Evolutionary conservation across 148 eudicot species (phyloP).

Genomic region (Silene conica): DNA sequence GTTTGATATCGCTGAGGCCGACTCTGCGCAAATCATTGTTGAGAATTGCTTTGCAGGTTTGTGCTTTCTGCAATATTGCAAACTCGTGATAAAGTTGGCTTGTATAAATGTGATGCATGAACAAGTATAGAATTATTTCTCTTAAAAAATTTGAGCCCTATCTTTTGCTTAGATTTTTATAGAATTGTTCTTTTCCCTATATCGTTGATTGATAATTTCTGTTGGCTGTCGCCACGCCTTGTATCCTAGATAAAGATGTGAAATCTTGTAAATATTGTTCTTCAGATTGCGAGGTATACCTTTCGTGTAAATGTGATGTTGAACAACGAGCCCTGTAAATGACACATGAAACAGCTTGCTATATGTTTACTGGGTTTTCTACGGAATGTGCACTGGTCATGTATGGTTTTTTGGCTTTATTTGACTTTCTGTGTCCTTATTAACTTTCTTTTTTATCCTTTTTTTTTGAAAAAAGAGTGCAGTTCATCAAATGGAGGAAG

Average conservation of each 20-base stretch:
- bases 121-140: background rate
- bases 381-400: background rate
- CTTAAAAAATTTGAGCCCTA: background rate
- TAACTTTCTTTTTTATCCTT: slow-evolving; percentile 12
- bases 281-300: background rate
- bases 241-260: background rate
- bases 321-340: background rate
- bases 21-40: slow-evolving; percentile 67
- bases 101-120: slow-evolving; percentile 2
- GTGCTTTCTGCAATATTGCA: slow-evolving; percentile 2
- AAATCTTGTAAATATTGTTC: background rate
- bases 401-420: background rate
- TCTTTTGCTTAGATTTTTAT: background rate
- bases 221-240: background rate
- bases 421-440: slow-evolving; percentile 11
- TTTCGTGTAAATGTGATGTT: background rate
- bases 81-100: background rate
- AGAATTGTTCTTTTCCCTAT: background rate
- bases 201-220: background rate
- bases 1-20: slow-evolving; percentile 74
- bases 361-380: background rate
- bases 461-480: slow-evolving; percentile 60
- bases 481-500: slow-evolving; percentile 92
- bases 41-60: slow-evolving; percentile 84
- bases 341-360: slow-evolving; percentile 3